These are phyloP conservation scores for Pythium brachiatum DNA, from an alignment of 352 stramenopile species.

Conservation along the genomic window DNA sequence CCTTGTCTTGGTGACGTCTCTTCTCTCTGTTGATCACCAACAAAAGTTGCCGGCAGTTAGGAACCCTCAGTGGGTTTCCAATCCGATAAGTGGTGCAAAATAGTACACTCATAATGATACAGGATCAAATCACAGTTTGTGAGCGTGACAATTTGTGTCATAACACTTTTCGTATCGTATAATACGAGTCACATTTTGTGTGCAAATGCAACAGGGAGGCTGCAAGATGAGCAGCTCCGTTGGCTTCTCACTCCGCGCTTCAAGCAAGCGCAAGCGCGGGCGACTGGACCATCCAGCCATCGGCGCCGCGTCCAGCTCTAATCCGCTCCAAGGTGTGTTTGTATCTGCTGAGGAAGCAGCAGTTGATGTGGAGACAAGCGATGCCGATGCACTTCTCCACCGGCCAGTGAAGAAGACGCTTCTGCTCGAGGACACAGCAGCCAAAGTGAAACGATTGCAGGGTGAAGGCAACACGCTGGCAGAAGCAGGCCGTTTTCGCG, in stretches of 20 bases:
- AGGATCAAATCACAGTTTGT: background rate
- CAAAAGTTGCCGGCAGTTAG: slow-evolving; percentile 19
- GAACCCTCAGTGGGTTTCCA: slow-evolving; percentile 2
- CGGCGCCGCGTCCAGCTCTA: background rate
- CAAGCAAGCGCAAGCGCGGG: slow-evolving; percentile 27
- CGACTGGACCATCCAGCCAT: background rate
- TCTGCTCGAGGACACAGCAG: slow-evolving; percentile 49
- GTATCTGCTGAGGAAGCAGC: slow-evolving; percentile 13
- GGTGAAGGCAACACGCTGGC: slow-evolving; percentile 77
- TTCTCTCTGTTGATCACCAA: slow-evolving; percentile 23
- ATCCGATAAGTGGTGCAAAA: background rate
- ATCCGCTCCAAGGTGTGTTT: background rate
- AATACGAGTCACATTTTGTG: too few species aligned
- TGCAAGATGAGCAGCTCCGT: background rate
- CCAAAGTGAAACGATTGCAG: slow-evolving; percentile 63
- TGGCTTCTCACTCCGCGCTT: slow-evolving; percentile 13
- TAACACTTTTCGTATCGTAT: background rate
- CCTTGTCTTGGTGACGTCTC: slow-evolving; percentile 3
- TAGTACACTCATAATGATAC: background rate
- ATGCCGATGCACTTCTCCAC: background rate
- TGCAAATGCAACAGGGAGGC: background rate
- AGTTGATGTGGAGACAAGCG: background rate
- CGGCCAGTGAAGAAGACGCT: slow-evolving; percentile 21
- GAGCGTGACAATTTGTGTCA: background rate
- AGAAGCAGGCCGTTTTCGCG: slow-evolving; percentile 54